Conservation (phyloP, 176 grass and related monocot genomes). For the Musa beccarii region DNA sequence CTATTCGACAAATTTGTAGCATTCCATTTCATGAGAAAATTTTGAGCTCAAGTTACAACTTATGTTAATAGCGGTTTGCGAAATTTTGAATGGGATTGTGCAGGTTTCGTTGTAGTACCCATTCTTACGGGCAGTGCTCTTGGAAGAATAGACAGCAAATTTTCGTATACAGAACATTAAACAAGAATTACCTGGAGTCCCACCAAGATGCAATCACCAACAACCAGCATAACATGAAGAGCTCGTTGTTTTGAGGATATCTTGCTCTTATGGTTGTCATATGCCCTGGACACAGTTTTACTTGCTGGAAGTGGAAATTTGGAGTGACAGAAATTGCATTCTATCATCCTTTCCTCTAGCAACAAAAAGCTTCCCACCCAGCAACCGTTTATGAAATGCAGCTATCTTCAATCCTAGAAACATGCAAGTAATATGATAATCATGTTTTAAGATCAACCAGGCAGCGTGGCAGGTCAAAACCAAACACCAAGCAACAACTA, state of each 20-base stretch:
- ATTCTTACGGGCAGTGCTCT: not conserved
- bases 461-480: not conserved
- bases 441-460: not conserved
- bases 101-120: not conserved
- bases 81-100: not conserved
- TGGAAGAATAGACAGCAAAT: not conserved
- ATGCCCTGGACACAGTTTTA: constrained; percentile 63
- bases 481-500: not conserved
- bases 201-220: constrained; percentile 71
- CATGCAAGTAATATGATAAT: not conserved
- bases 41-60: not conserved
- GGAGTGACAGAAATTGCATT: constrained; percentile 70
- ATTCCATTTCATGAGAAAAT: not conserved
- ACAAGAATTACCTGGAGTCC: constrained; percentile 62
- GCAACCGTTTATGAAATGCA: not conserved
- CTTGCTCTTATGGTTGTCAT: constrained; percentile 48
- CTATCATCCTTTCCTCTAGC: constrained; percentile 45
- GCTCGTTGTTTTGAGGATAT: constrained; percentile 61
- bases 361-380: not conserved
- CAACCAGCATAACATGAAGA: constrained; percentile 70
- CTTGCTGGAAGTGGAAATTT: constrained; percentile 38
- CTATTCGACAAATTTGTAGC: not conserved
- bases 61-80: not conserved
- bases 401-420: not conserved
- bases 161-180: not conserved